These are phyloP conservation scores for Truncatella angustata DNA, from an alignment of 2,329 filamentous ascomycete species.

Conservation along the genomic window DNA sequence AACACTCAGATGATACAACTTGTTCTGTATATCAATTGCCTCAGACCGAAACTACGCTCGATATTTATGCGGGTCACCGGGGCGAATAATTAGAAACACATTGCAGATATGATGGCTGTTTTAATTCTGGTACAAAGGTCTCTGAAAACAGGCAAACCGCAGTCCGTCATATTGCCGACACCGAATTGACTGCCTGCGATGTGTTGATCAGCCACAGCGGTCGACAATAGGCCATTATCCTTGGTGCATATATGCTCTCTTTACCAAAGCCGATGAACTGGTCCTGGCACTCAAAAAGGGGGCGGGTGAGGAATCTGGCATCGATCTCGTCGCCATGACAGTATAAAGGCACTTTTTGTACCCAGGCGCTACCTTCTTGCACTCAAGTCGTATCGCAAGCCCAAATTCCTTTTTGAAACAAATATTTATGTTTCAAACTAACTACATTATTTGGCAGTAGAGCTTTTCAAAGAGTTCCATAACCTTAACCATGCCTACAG, in stretches of 20 bases:
- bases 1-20: background rate
- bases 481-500: too few relatives aligned
- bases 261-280: background rate
- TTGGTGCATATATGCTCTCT: background rate
- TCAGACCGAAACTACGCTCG: background rate
- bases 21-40: background rate
- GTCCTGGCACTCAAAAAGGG: background rate
- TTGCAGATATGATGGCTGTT: constrained; percentile 1
- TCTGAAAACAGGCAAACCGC: background rate
- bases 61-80: background rate
- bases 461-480: too few relatives aligned
- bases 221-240: background rate
- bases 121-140: background rate
- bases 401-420: too few relatives aligned
- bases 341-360: background rate
- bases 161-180: background rate
- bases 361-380: too few relatives aligned
- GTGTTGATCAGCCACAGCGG: background rate
- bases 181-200: constrained; percentile 1
- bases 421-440: too few relatives aligned
- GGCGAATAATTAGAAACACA: background rate
- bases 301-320: background rate
- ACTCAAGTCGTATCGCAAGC: too few relatives aligned
- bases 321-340: background rate
- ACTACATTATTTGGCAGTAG: too few relatives aligned